Base-by-base conservation (phyloP, 1,284 basidiomycete genomes). In the Calocybe gambosa region DNA sequence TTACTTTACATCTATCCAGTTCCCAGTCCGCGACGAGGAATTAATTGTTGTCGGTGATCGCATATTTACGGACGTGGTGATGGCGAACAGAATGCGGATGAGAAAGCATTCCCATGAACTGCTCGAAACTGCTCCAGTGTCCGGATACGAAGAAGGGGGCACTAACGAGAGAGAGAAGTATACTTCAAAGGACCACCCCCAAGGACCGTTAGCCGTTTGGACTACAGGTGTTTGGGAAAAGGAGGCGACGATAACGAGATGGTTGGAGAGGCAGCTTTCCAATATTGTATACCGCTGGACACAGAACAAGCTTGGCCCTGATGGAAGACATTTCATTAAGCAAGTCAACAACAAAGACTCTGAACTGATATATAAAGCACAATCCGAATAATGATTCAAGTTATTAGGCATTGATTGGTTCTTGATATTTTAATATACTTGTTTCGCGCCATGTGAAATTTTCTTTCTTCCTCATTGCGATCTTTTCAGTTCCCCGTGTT, bases 11-110 rank as follows among this genome's bases (percentile, higher is more conserved):
- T 77, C 78, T 1, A 69, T 80, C 6, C 70, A 61, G 7, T 55
- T 51, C 5, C 78, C 82, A 0, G 61, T 86, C 41, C 60, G 61
- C 12, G 77, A 80, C 55, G 70, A 77, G 38, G 77, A 79, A 49
- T 71, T 96, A 26, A 67, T 96, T 49, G 67, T 96, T 15, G 80
- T 98, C 8, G 94, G 94, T 0, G 94, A 98, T 66, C 75, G 94
- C 8, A 68, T 94, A 34, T 89, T 94, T 58, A 98, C 94, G 0
- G 94, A 98, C 63, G 71, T 94, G 15, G 78, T 96, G 37, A 73
- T 97, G 59, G 87, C 92, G 4, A 85, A 88, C 54, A 82, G 91
- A 36, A 81, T 89, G 71, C 63, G 62, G 12, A 46, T 51, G 13
- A 47, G 51, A 55, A 52, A 56, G 57, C 43, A 56, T 39, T 34